phyloP scores from a whole-genome alignment of 306 rosid species.

The Dicorynia guianensis region DNA sequence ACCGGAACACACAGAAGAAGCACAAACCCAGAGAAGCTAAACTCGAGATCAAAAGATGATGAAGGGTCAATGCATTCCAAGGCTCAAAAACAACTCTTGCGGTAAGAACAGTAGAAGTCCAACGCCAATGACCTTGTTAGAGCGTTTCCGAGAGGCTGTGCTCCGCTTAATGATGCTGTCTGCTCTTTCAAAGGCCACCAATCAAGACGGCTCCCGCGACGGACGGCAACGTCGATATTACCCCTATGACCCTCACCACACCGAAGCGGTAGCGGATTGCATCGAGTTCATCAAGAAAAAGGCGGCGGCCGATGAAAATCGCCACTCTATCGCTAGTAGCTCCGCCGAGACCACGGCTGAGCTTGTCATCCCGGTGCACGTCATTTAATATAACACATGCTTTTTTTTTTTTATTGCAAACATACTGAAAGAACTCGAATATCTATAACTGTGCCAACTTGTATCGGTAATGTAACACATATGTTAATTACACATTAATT shows the following conservation, averaged over 20 bases:
- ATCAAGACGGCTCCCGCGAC: constrained; percentile 9
- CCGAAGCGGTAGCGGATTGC: constrained; percentile 90
- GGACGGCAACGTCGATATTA: constrained; percentile 38
- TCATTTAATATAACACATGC: constrained; percentile 41
- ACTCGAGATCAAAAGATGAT: constrained; percentile 34
- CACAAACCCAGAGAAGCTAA: constrained; percentile 10
- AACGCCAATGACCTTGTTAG: constrained; percentile 69
- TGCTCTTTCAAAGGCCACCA: constrained; percentile 67
- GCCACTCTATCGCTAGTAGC: constrained; percentile 38
- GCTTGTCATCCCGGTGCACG: constrained; percentile 37
- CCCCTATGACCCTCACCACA: constrained; percentile 62
- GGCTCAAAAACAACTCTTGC: constrained; percentile 49
- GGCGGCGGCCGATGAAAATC: constrained; percentile 48
- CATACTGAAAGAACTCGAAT: too few species aligned
- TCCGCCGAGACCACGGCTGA: constrained; percentile 33
- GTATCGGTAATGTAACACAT: too few species aligned
- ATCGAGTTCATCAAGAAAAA: constrained; percentile 88
- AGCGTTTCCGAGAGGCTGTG: constrained; percentile 87
- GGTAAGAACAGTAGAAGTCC: constrained; percentile 48
- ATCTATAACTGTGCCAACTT: too few species aligned
- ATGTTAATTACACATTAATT: too few species aligned
- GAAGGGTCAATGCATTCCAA: constrained; percentile 74
- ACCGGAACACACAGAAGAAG: not conserved
- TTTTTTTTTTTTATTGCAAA: too few species aligned
- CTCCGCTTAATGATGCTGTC: constrained; percentile 84